Evolutionary conservation across 345 rosid genomes (phyloP), one percentile per base, ranked within the genome.

Genomic region (Limnanthes douglasii): DNA sequence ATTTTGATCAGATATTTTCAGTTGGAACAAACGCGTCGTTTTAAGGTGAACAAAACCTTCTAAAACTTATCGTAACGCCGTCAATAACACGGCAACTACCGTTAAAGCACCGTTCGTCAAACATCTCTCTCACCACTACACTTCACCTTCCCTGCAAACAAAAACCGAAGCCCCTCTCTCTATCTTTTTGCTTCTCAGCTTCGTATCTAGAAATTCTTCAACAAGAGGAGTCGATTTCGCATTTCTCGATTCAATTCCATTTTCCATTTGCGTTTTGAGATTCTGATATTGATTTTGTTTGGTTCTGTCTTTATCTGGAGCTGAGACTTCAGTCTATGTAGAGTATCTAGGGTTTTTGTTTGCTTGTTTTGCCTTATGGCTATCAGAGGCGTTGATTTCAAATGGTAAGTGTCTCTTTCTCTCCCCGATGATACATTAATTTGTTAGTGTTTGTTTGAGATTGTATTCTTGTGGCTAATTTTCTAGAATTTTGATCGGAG

Each of bases 321-420:
- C 16, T 34, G 39, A 34, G 59, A 48, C 29, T 47, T 29, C 29
- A 6, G 25, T 18, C 18, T 13, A 16, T 11, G 5, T 20, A 4
- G 10, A 18, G 1, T 19, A 23, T 17, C 17, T 46, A 15, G 31
- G 20, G 11, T 25, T 31, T 20, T 1, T 8, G 17, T 15, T 11
- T 2, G 3, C 9, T 16, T 11, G 6, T 26, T 8, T 39, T 40
- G 55, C 6, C 27, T 39, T 44, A 92, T 85, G 96, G 86, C 94
- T 37, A 64, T 75, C 32, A 53, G 93, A 61, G 96, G 99, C 31
- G 78, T 78, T 33, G 85, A 92, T 69, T 81, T 84, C 72, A 80
- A 92, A 76, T 92, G 96, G 99, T 92, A 12, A 44, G 78, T 46
- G 52, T 48, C 35, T 23, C 35, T 47, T 37, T 39, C 25, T 32